These are phyloP conservation scores for Pseudophaeomoniella oleicola DNA, from an alignment of 2,329 filamentous ascomycete genomes.

Conservation along the genomic window DNA sequence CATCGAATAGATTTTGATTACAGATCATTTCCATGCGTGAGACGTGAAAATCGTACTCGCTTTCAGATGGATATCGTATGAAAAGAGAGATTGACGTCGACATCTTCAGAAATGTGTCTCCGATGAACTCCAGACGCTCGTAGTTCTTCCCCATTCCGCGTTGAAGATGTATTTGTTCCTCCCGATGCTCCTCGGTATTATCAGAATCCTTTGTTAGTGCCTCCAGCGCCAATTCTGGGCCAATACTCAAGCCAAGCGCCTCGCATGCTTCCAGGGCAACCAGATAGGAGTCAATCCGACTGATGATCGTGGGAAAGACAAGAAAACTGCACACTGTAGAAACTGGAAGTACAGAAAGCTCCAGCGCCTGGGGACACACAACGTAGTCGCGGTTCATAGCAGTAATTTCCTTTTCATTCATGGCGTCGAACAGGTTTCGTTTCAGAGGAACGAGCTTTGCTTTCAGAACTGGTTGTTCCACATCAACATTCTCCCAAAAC, in stretches of 20 bases:
- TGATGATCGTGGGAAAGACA: conserved; percentile 69
- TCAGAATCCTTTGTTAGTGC: conserved; percentile 88
- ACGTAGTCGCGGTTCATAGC: conserved; percentile 39
- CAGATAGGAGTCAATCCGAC: conserved; percentile 66
- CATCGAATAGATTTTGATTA: conserved; percentile 77
- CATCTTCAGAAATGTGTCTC: conserved; percentile 91
- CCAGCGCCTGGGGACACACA: conserved; percentile 62
- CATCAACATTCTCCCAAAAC: conserved; percentile 35
- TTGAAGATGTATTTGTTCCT: conserved; percentile 58
- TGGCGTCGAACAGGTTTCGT: conserved; percentile 70
- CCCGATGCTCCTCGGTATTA: conserved; percentile 58
- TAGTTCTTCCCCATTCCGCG: conserved; percentile 88
- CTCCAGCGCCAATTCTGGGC: conserved; percentile 61
- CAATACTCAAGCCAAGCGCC: conserved; percentile 48
- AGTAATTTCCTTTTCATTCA: conserved; percentile 36
- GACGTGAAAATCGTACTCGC: conserved; percentile 80
- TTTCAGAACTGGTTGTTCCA: conserved; percentile 67
- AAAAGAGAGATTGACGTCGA: conserved; percentile 82
- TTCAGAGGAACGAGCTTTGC: conserved; percentile 60
- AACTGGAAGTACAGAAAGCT: conserved; percentile 60
- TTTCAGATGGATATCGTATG: conserved; percentile 57
- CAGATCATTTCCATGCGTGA: conserved; percentile 82
- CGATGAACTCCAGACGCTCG: conserved; percentile 83
- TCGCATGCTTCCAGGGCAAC: conserved; percentile 64
- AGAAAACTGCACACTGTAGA: conserved; percentile 59